Evolutionary conservation across 2,329 filamentous ascomycete species (phyloP).

Genomic region (Pyrenophora seminiperda): DNA sequence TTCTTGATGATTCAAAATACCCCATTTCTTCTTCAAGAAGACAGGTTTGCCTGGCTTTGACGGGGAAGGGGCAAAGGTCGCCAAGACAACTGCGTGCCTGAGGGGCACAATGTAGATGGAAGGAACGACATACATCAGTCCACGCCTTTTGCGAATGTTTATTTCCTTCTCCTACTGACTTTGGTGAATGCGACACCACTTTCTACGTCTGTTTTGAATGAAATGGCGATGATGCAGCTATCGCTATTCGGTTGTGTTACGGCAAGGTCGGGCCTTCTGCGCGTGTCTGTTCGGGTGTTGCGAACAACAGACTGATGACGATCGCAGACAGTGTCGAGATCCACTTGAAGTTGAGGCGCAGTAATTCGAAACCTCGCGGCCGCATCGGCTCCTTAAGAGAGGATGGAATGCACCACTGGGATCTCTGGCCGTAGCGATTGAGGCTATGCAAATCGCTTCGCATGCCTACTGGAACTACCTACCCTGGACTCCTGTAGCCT

Average conservation of each 20-base stretch:
- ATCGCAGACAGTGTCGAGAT: constrained; percentile 24
- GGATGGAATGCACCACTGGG: constrained; percentile 24
- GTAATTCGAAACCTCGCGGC: constrained; percentile 19
- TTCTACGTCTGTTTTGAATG: constrained; percentile 13
- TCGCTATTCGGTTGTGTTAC: constrained; percentile 21
- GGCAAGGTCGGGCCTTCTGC: constrained; percentile 32
- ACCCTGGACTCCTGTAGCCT: constrained; percentile 25
- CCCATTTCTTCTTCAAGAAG: background rate
- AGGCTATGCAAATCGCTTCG: constrained; percentile 36
- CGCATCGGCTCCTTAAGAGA: constrained; percentile 25
- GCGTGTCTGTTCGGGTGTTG: constrained; percentile 24
- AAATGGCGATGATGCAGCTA: constrained; percentile 13
- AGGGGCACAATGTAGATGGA: constrained; percentile 26
- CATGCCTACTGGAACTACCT: constrained; percentile 9
- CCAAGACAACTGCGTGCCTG: constrained; percentile 26
- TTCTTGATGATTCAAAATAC: background rate
- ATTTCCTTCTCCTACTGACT: constrained; percentile 17
- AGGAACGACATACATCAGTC: constrained; percentile 44
- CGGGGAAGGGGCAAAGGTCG: constrained; percentile 14
- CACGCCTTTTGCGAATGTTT: constrained; percentile 26
- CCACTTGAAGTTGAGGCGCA: constrained; percentile 30
- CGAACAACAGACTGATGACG: constrained; percentile 17
- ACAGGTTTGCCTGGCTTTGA: constrained; percentile 10
- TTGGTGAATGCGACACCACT: constrained; percentile 29
- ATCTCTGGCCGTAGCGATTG: constrained; percentile 14